A percentile compares a stretch with the other conserved stretches of the same genome.
Conservation (phyloP, 129 eudicot genomes). For the Chrysanthemum seticuspe region DNA sequence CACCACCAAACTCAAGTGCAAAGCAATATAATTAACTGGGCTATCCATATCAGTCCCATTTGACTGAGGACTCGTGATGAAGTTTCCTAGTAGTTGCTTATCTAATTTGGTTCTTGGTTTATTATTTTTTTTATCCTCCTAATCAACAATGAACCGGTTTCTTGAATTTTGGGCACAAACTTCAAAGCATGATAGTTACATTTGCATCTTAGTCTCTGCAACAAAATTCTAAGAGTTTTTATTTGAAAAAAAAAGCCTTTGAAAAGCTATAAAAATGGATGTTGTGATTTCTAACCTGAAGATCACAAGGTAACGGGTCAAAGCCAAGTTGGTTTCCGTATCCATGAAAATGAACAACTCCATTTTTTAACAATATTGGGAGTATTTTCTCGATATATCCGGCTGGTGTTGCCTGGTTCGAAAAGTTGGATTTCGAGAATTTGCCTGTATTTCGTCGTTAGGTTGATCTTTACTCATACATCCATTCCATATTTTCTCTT, state of each 20-base stretch:
- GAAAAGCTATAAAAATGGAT: not conserved
- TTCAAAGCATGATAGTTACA: constrained; percentile 90
- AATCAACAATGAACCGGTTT: constrained; percentile 61
- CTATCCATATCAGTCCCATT: constrained; percentile 14
- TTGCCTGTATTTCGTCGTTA: no score
- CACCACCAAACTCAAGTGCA: constrained; percentile 97
- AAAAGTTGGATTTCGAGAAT: no score
- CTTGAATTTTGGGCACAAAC: constrained; percentile 77
- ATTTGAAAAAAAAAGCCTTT: not conserved
- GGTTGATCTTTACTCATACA: no score
- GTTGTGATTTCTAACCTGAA: constrained; percentile 50
- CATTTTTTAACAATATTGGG: constrained; percentile 58
- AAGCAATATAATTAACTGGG: constrained; percentile 71
- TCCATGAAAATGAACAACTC: constrained; percentile 90
- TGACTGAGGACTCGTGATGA: constrained; percentile 31
- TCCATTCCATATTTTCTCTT: no score
- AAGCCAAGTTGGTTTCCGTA: constrained; percentile 89
- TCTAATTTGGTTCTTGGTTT: constrained; percentile 56
- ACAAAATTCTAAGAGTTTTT: constrained; percentile 15
- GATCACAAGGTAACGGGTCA: constrained; percentile 74
- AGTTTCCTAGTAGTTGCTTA: constrained; percentile 67
- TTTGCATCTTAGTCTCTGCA: constrained; percentile 93
- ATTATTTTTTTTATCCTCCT: constrained; percentile 59
- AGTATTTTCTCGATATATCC: constrained; percentile 60
- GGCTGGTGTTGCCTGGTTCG: constrained; percentile 61